Evolutionary conservation across 345 rosid genomes (phyloP).

Genomic region (Dimocarpus longan): DNA sequence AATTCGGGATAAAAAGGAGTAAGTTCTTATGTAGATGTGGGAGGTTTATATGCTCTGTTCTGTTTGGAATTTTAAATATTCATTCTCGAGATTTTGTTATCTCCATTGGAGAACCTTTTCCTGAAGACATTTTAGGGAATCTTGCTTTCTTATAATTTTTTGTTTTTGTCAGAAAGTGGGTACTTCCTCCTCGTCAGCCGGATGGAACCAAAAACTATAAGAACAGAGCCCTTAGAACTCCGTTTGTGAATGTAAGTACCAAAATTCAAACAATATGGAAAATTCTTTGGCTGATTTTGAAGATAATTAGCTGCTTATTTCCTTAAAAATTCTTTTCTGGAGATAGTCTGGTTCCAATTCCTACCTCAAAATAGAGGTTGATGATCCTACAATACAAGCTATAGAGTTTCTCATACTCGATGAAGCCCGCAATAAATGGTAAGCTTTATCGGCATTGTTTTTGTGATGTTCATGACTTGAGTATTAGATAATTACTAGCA

Average conservation of each 20-base stretch:
- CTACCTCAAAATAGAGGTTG: constrained; percentile 71
- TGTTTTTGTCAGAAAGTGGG: constrained; percentile 68
- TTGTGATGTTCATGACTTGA: constrained; percentile 8
- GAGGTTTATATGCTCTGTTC: constrained; percentile 16
- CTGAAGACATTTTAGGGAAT: constrained; percentile 4
- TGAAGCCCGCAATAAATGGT: constrained; percentile 87
- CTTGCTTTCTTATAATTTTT: constrained; percentile 17
- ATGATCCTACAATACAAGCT: constrained; percentile 75
- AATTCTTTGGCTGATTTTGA: constrained; percentile 15
- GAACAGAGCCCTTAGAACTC: constrained; percentile 92
- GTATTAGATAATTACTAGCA: constrained; percentile 14
- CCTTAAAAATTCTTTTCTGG: constrained; percentile 11
- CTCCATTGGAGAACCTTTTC: neutral
- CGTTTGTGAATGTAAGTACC: constrained; percentile 71
- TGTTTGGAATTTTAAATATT: neutral
- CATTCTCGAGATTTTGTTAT: neutral
- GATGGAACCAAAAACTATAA: constrained; percentile 81
- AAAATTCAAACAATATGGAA: constrained; percentile 8
- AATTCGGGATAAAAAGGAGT: constrained; percentile 68
- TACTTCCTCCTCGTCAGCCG: constrained; percentile 76
- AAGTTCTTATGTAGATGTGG: constrained; percentile 34
- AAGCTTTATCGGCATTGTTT: constrained; percentile 31
- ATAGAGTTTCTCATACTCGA: constrained; percentile 90
- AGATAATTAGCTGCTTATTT: constrained; percentile 22
- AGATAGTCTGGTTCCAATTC: constrained; percentile 69